A percentile compares a stretch with the other conserved stretches of the same genome.
Conservation (phyloP, 495 filamentous ascomycete genomes). For the Podospora australis region DNA sequence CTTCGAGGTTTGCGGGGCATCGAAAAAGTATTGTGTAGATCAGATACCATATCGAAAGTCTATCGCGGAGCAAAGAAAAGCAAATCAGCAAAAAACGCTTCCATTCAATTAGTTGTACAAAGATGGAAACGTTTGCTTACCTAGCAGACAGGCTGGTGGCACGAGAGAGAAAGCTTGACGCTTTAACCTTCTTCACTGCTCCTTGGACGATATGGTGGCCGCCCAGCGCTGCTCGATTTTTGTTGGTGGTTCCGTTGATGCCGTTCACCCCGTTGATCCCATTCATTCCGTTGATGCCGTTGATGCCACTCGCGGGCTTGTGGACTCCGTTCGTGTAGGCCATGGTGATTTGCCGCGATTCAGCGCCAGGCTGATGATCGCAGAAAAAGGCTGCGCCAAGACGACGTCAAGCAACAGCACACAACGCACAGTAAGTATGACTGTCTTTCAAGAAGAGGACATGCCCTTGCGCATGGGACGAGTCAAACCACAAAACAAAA, state of each 20-base stretch:
- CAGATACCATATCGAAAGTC: conserved; percentile 78
- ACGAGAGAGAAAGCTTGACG: conserved; percentile 40
- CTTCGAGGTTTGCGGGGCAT: conserved; percentile 65
- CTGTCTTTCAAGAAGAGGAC: no score
- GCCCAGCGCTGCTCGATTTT: conserved; percentile 20
- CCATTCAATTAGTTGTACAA: no score
- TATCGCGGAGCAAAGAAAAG: no score
- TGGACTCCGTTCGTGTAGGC: conserved; percentile 27
- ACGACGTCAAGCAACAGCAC: background rate
- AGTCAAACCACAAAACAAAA: no score
- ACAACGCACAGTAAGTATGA: no score
- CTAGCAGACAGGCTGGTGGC: conserved; percentile 54
- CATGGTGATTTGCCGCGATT: conserved; percentile 20
- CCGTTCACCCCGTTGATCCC: background rate
- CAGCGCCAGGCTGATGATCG: conserved; percentile 22
- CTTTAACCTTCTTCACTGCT: conserved; percentile 18
- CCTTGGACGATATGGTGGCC: conserved; percentile 23
- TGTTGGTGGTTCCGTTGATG: conserved; percentile 18
- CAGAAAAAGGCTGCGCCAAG: background rate
- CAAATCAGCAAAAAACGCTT: no score
- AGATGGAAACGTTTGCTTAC: conserved; percentile 35
- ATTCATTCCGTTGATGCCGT: conserved; percentile 14
- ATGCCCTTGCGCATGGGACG: no score
- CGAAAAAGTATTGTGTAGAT: conserved; percentile 72
- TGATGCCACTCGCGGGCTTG: conserved; percentile 6